Base-by-base conservation (phyloP, 2,329 filamentous ascomycete species). In the Botrytis aclada region DNA sequence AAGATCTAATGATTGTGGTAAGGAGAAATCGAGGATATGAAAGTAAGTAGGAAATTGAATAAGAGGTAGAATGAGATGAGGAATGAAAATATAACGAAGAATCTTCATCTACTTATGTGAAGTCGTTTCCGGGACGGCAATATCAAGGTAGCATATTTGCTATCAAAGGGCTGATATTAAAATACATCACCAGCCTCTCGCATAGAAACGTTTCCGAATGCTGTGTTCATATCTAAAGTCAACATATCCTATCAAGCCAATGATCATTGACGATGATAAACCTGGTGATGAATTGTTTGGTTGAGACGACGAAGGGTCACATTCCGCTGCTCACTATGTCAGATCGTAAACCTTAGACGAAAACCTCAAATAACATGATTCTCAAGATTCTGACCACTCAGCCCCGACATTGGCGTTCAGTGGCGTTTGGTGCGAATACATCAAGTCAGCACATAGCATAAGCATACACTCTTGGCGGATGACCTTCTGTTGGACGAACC, bases 51-150 rank as follows among this genome's bases (percentile, higher is more conserved):
- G 45, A 66, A 58, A 65, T 22, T 58, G 61, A 45, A 71, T 29
- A 29, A 41, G 37, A 45, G 43, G 14, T 20, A 60, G 47, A 71
- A 72, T 72, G 62, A 60, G 51, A 72, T 72, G 39, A 37, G 16
- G 51, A 60, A 45, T 37, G n/a, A 66, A 58, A 66, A 43, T 20
- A 22, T 45, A 47, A 18, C 14, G 25, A 29, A 54, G 20, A 41
- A 20, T 4, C 4, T 41, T 18, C 20, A 66, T 39, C 29, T 45
- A 66, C 47, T 66, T 71, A 71, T 71, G 34, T 58, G n/a, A 65
- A 71, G 34, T 43, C 29, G 20, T 37, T 56, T 65, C 3, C 20
- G 8, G 25, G 32, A 45, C 69, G 45, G 32, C 60, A n/a, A 45
- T n/a, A 7, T 64, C 29, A 18, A 41, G 9, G 32, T 54, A 5